phyloP scores from a whole-genome alignment of 2,329 filamentous ascomycete genomes.

The Diaporthe citri region DNA sequence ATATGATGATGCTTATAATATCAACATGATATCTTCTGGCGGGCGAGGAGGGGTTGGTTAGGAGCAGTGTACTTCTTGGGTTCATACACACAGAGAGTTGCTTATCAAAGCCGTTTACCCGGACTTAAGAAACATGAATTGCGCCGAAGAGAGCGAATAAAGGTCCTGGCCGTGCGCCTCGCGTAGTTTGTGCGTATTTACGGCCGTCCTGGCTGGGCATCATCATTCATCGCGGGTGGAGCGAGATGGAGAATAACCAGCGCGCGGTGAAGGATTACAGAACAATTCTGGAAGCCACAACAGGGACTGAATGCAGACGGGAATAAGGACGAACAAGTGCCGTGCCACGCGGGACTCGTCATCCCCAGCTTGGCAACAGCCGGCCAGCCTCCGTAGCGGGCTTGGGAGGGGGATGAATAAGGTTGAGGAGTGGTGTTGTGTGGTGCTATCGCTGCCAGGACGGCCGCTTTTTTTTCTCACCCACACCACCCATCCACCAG shows the following conservation, averaged over 20 bases:
- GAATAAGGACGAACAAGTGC: neutral
- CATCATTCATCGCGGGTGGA: neutral
- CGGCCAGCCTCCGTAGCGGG: constrained; percentile 13
- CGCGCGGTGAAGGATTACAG: neutral
- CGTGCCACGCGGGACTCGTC: constrained; percentile 15
- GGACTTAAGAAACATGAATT: neutral
- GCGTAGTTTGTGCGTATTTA: constrained; percentile 28
- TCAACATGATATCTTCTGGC: neutral
- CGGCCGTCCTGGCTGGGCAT: neutral
- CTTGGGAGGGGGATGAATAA: constrained; percentile 7
- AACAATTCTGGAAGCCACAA: neutral
- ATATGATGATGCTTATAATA: constrained; percentile 10
- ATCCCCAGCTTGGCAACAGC: constrained; percentile 21
- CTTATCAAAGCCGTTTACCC: constrained; percentile 2
- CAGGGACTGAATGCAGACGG: neutral
- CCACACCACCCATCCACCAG: neutral
- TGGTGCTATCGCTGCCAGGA: neutral
- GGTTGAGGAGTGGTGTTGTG: neutral
- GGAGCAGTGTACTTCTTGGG: constrained; percentile 5
- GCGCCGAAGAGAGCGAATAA: neutral
- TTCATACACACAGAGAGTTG: constrained; percentile 21
- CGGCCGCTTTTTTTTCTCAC: constrained; percentile 22
- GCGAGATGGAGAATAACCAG: neutral
- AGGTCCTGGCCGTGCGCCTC: neutral
- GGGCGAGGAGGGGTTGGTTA: neutral